phyloP scores from a whole-genome alignment of 306 rosid species.

The Prunus armeniaca region DNA sequence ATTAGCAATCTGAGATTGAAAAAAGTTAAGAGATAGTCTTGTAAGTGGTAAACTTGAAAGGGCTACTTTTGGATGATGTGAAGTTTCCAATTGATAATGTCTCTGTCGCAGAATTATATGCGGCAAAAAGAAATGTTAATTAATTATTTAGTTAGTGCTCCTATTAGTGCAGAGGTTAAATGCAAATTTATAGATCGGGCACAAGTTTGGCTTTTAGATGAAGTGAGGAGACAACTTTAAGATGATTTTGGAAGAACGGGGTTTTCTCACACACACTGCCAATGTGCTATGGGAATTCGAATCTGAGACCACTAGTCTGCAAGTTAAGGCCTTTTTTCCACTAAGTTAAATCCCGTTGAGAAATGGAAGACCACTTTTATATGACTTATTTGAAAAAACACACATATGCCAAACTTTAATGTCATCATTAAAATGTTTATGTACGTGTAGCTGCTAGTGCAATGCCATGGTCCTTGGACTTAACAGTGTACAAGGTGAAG shows the following conservation, averaged over 20 bases:
- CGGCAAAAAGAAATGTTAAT: background rate
- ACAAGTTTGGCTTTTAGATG: background rate
- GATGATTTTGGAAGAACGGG: too few relatives aligned
- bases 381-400: too few relatives aligned
- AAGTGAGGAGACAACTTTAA: background rate
- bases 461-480: background rate
- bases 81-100: background rate
- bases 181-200: background rate
- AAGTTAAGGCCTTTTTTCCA: accelerated
- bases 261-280: too few relatives aligned
- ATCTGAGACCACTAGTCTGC: too few relatives aligned
- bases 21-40: background rate
- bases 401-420: too few relatives aligned
- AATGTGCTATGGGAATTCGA: accelerated
- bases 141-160: background rate
- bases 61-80: background rate
- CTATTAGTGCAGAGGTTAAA: background rate
- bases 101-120: background rate
- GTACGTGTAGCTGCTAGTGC: too few relatives aligned
- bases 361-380: too few relatives aligned
- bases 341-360: too few relatives aligned
- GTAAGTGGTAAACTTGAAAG: background rate
- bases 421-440: too few relatives aligned
- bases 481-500: slow-evolving; percentile 13
- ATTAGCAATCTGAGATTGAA: too few relatives aligned